phyloP scores from a whole-genome alignment of 2,329 filamentous ascomycete genomes.

The Penicillium sp. region DNA sequence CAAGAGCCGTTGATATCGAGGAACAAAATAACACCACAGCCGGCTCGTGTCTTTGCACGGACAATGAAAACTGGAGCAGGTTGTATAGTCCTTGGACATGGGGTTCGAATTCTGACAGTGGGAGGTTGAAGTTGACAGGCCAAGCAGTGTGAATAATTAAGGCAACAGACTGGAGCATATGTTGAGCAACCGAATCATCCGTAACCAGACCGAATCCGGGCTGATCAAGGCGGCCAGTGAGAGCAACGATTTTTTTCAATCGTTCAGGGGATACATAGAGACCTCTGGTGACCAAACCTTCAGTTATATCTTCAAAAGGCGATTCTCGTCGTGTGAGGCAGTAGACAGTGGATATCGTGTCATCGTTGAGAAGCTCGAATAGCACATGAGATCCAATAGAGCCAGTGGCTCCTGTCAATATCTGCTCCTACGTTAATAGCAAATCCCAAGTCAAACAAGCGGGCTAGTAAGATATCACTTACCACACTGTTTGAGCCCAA shows the following conservation, averaged over 20 bases:
- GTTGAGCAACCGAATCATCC: slow-evolving; percentile 32
- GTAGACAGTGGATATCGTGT: slow-evolving; percentile 36
- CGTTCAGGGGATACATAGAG: slow-evolving; percentile 25
- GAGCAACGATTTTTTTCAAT: slow-evolving; percentile 40
- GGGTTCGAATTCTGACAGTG: slow-evolving; percentile 49
- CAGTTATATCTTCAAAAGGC: slow-evolving; percentile 24
- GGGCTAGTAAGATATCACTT: slow-evolving; percentile 1
- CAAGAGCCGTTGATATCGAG: slow-evolving; percentile 47
- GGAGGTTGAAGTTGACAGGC: slow-evolving; percentile 58
- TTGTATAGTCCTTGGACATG: slow-evolving; percentile 49
- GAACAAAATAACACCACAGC: slow-evolving; percentile 53
- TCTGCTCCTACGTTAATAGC: slow-evolving; percentile 12
- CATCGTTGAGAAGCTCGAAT: slow-evolving; percentile 38
- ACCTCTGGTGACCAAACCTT: slow-evolving; percentile 21
- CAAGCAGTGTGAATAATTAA: slow-evolving; percentile 56
- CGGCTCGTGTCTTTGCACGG: slow-evolving; percentile 29
- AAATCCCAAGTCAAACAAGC: too few relatives aligned
- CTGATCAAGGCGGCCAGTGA: slow-evolving; percentile 43
- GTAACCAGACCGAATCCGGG: slow-evolving; percentile 43
- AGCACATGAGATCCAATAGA: slow-evolving; percentile 47
- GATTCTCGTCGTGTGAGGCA: slow-evolving; percentile 38
- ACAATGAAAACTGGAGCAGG: slow-evolving; percentile 49
- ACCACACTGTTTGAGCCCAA: slow-evolving; percentile 25
- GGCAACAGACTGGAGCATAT: slow-evolving; percentile 44
- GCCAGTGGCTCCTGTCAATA: slow-evolving; percentile 49